Base-by-base conservation (phyloP, 2,329 filamentous ascomycete species). In the Paraphaeosphaeria minitans region DNA sequence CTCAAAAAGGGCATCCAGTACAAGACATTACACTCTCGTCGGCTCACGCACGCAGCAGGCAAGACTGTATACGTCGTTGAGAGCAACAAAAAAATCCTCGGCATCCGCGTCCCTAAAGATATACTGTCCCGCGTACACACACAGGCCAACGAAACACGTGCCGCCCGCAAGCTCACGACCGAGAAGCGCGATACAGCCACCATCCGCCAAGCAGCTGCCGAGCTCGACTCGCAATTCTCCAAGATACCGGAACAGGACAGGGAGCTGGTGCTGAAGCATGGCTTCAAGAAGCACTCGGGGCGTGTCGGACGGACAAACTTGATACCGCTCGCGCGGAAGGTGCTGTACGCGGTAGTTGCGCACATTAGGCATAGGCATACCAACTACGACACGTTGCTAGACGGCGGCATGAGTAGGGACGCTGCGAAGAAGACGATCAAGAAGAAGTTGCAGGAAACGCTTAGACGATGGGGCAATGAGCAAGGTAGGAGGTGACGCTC, bases 341-440 rank as follows among this genome's bases (percentile, higher is more conserved):
- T 79, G 4, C 63, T 69, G 47, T 73, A 84, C 24, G 83, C 81
- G 2, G 81, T 84, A 13, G 69, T 77, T 22, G 83, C 83, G 3
- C 80, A 84, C 60, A 76, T 82, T 4, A 75, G 83, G 7, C 83
- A 85, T 63, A 61, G 56, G 3, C 77, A 82, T 46, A 85, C 83
- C 0, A 63, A 73, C 1, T 85, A 85, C 57, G 81, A 85, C 14
- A 45, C 53, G 37, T 60, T 81, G 43, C 59, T 83, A 55, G 52
- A 54, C 48, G 14, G 45, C 27, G 64, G 62, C 6, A 21, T 57
- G 50, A 48, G 33, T 1, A 66, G 57, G 45, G 62, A 68, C 1
- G 61, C 60, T 16, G 74, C 72, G 14, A 67, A 74, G 39, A 67
- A 62, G 33, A 53, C 42, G 6, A 66, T 72, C 0, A 58, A 58